These are phyloP conservation scores for Mycena filopes DNA, from an alignment of 768 basidiomycete genomes.

Conservation along the genomic window DNA sequence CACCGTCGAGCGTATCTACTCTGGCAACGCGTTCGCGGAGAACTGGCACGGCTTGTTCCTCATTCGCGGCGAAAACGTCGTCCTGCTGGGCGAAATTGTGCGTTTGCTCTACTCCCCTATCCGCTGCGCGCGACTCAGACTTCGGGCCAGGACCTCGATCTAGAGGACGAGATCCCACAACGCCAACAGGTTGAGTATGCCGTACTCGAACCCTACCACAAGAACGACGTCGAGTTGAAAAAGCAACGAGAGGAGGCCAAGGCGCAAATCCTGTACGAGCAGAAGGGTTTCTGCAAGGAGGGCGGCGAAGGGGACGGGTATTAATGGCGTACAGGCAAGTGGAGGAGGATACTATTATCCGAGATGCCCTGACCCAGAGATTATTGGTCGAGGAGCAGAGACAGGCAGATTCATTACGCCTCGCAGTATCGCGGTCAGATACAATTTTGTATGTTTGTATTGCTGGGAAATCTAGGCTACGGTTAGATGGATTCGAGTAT, in stretches of 20 bases:
- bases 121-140: too few relatives aligned
- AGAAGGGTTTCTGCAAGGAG: conserved; percentile 93
- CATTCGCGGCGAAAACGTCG: conserved; percentile 98
- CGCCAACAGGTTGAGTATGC: conserved; percentile 75
- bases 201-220: conserved; percentile 76
- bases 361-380: conserved; percentile 2
- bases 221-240: conserved; percentile 76
- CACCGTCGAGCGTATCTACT: conserved; percentile 94
- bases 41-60: conserved; percentile 90
- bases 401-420: conserved; percentile 41
- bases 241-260: conserved; percentile 86
- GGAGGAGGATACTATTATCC: conserved; percentile 24
- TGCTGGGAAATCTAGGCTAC: conserved; percentile 12
- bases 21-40: conserved; percentile 89
- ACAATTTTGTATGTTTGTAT: conserved; percentile 31
- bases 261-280: conserved; percentile 82
- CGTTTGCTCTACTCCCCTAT: conserved; percentile 50
- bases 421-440: conserved; percentile 34
- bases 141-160: conserved; percentile 95
- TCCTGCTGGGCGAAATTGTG: conserved; percentile 95
- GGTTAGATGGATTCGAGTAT: conserved; percentile 19
- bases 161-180: conserved; percentile 88
- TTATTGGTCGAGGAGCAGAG: conserved; percentile 18
- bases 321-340: conserved; percentile 47
- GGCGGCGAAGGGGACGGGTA: conserved; percentile 98